These are phyloP conservation scores for Diplocarpon rosae DNA, from an alignment of 2,329 filamentous ascomycete species.

Conservation along the genomic window DNA sequence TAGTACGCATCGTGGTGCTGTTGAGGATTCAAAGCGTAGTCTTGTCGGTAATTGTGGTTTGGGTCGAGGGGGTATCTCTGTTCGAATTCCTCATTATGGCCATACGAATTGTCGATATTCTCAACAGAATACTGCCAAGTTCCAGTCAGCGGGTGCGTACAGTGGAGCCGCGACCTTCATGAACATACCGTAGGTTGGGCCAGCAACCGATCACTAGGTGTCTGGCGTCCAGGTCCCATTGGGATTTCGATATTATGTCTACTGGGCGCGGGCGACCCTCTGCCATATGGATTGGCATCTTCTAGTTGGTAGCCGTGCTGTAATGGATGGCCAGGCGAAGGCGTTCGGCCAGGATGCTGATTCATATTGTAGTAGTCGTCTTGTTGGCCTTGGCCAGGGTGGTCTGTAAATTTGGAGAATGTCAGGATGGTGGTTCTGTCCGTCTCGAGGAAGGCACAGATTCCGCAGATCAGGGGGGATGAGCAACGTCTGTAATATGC, in stretches of 20 bases:
- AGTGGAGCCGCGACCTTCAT: neutral
- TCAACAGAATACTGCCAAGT: conserved; percentile 54
- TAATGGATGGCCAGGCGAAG: conserved; percentile 65
- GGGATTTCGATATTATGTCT: conserved; percentile 56
- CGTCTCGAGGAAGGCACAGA: conserved; percentile 10
- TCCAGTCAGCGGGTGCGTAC: conserved; percentile 10
- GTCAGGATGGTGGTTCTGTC: conserved; percentile 16
- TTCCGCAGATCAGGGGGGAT: conserved; percentile 6
- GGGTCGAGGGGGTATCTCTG: conserved; percentile 36
- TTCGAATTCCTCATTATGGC: conserved; percentile 51
- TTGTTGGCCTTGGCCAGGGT: conserved; percentile 32
- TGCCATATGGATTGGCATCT: conserved; percentile 35
- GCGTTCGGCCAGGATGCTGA: conserved; percentile 44
- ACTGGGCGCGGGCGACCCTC: conserved; percentile 20
- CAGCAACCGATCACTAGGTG: conserved; percentile 64
- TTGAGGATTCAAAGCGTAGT: conserved; percentile 71
- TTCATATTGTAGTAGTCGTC: conserved; percentile 55
- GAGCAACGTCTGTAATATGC: conserved; percentile 18
- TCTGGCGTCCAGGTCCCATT: conserved; percentile 45
- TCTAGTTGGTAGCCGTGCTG: conserved; percentile 73
- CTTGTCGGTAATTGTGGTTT: conserved; percentile 41
- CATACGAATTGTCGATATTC: conserved; percentile 52
- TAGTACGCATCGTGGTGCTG: conserved; percentile 83
- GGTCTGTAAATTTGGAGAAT: conserved; percentile 14
- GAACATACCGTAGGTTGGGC: conserved; percentile 72